Evolutionary conservation across 495 filamentous ascomycete species (phyloP).

Genomic region (Aspergillus olivimuriae): DNA sequence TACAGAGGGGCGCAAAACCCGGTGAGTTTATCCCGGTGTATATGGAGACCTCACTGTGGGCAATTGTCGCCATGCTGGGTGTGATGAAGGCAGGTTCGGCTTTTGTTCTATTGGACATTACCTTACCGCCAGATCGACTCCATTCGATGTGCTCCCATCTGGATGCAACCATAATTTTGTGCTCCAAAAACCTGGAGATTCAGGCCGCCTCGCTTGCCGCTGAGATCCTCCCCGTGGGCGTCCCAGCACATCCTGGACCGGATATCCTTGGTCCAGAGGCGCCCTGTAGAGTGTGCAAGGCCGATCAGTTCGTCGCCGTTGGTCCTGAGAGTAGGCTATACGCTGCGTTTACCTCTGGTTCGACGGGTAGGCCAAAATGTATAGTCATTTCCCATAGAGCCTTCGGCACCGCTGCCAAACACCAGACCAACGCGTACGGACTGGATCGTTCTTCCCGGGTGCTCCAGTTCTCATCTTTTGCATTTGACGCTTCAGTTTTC

Average conservation of each 20-base stretch:
- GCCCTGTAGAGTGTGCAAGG: not conserved
- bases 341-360: conserved; percentile 30
- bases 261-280: not conserved
- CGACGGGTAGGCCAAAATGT: conserved; percentile 36
- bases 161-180: conserved; percentile 8
- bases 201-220: too few relatives aligned
- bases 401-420: conserved; percentile 14
- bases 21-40: conserved; percentile 35
- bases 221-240: too few relatives aligned
- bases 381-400: conserved; percentile 35
- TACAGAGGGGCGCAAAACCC: conserved; percentile 25
- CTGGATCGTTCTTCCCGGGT: conserved; percentile 9
- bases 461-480: conserved; percentile 15
- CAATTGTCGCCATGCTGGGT: conserved; percentile 18
- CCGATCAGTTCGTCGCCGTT: not conserved
- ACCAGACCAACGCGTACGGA: not conserved
- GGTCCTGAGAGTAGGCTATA: conserved; percentile 5
- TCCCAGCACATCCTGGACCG: not conserved
- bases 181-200: too few relatives aligned
- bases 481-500: conserved; percentile 13
- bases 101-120: conserved; percentile 14
- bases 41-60: conserved; percentile 40
- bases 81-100: conserved; percentile 18
- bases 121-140: conserved; percentile 9
- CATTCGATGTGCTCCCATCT: conserved; percentile 6